Percentiles rank a stretch among this genome's conserved stretches.
phyloP scores from a whole-genome alignment of 257 asterid genomes.

The Cruciata laevipes region DNA sequence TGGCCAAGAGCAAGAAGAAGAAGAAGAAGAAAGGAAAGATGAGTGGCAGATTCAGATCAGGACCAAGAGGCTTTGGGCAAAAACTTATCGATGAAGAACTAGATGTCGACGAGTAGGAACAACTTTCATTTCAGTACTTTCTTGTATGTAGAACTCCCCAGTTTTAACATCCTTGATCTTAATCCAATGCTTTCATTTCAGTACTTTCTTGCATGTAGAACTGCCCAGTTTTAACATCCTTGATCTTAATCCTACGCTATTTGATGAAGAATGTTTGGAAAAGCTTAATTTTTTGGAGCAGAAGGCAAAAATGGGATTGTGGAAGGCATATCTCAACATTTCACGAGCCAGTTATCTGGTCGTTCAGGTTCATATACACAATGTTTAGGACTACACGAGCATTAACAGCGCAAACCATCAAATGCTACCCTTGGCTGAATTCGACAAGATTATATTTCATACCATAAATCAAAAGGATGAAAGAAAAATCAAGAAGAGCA shows the following conservation, averaged over 20 bases:
- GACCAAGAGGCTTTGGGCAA: conserved; percentile 92
- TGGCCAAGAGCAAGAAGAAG: conserved; percentile 40
- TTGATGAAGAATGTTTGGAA: too few relatives aligned
- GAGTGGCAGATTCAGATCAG: conserved; percentile 38
- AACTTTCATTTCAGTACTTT: background rate
- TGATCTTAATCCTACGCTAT: background rate
- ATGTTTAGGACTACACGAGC: background rate
- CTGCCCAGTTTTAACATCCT: background rate
- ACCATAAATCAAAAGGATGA: background rate
- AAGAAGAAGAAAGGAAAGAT: conserved; percentile 51
- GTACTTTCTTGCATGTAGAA: background rate
- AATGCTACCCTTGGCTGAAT: background rate
- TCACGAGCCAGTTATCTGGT: too few relatives aligned
- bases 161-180: background rate
- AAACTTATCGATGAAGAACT: conserved; percentile 36
- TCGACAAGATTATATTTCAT: background rate
- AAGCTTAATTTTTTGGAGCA: too few relatives aligned
- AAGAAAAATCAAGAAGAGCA: background rate
- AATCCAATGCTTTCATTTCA: background rate
- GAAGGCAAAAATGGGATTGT: too few relatives aligned
- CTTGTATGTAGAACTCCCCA: background rate
- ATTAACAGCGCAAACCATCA: background rate
- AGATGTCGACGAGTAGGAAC: conserved; percentile 10
- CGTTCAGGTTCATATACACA: too few relatives aligned
- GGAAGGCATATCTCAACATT: too few relatives aligned